phyloP scores from a whole-genome alignment of 2,329 filamentous ascomycete genomes.

The Nothomitra cinnamomea region DNA sequence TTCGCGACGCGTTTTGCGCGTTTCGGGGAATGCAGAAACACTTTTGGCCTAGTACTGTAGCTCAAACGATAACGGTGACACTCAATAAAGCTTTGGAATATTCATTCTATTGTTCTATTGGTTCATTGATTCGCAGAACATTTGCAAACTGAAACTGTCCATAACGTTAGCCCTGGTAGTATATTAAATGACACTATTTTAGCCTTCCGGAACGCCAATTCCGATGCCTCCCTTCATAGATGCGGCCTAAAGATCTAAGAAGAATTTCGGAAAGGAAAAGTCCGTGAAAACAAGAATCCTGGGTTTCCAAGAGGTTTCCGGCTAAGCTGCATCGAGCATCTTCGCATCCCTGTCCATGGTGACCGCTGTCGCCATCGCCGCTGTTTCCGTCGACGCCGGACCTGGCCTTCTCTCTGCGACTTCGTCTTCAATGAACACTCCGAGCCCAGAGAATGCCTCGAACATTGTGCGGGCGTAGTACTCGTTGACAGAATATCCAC shows the following conservation, averaged over 20 bases:
- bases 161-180: too few species aligned
- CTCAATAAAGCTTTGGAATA: too few species aligned
- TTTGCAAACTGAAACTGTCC: too few species aligned
- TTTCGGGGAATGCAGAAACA: too few species aligned
- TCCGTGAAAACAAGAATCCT: not conserved
- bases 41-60: too few species aligned
- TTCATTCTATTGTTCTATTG: too few species aligned
- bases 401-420: conserved; percentile 13
- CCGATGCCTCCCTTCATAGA: not conserved
- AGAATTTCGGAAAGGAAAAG: not conserved
- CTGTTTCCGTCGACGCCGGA: not conserved
- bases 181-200: too few species aligned
- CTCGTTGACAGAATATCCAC: conserved; percentile 69
- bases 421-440: conserved; percentile 75
- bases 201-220: not conserved
- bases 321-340: not conserved
- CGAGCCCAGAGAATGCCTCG: conserved; percentile 79
- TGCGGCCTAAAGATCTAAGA: not conserved
- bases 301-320: not conserved
- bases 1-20: too few species aligned
- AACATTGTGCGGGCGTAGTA: conserved; percentile 69
- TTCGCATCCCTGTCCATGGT: not conserved
- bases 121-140: too few species aligned
- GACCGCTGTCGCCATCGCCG: not conserved
- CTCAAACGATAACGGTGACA: too few species aligned